These are phyloP conservation scores for Porphyra umbilicalis DNA, from an alignment of 31 red algal genomes.

Conservation along the genomic window DNA sequence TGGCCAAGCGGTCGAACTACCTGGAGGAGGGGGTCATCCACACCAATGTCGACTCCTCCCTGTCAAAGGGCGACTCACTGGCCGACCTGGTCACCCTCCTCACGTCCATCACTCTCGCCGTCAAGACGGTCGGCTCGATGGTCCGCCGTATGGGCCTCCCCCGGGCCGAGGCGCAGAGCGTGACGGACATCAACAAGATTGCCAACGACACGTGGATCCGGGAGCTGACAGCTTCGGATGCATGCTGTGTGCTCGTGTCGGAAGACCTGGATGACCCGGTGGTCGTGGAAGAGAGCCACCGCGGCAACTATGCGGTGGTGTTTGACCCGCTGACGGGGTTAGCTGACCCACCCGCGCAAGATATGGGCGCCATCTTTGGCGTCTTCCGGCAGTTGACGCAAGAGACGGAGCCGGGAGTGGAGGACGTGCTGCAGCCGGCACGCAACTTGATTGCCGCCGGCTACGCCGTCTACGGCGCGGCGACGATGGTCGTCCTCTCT, in stretches of 20 bases:
- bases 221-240: conserved; percentile 56
- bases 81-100: conserved; percentile 83
- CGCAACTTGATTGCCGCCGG: conserved; percentile 85
- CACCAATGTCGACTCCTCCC: background rate
- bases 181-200: conserved; percentile 29
- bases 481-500: conserved; percentile 73
- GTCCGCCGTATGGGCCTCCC: conserved; percentile 74
- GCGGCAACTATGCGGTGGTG: conserved; percentile 90
- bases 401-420: conserved; percentile 22
- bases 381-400: conserved; percentile 76
- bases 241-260: conserved; percentile 82
- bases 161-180: conserved; percentile 5
- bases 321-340: conserved; percentile 94
- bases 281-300: conserved; percentile 72
- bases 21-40: background rate
- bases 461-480: conserved; percentile 83
- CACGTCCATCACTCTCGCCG: conserved; percentile 82
- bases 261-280: conserved; percentile 88
- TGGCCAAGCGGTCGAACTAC: background rate
- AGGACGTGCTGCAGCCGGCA: conserved; percentile 92
- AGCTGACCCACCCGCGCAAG: conserved; percentile 80
- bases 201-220: conserved; percentile 94
- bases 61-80: background rate
- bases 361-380: conserved; percentile 96
- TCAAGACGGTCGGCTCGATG: conserved; percentile 76